phyloP scores from a whole-genome alignment of 2,329 filamentous ascomycete genomes.

The Boeremia exigua region DNA sequence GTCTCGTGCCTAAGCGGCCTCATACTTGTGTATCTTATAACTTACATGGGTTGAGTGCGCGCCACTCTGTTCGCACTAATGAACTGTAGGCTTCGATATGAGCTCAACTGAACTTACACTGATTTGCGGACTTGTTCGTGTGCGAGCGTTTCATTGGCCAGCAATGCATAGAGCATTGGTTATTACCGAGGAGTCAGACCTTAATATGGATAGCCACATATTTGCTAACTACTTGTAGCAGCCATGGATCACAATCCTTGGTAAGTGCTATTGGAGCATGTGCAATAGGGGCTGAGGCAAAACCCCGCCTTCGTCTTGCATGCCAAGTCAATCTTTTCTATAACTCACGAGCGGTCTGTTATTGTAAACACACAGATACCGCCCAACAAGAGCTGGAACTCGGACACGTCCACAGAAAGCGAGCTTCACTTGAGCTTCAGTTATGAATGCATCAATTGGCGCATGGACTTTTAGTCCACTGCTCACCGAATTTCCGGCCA shows the following conservation, averaged over 20 bases:
- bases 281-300: constrained; percentile 2
- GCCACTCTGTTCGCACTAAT: no score
- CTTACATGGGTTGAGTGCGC: no score
- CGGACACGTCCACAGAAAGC: no score
- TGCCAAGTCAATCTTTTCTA: not conserved
- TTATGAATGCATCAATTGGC: constrained; percentile 27
- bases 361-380: not conserved
- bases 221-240: not conserved
- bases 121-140: not conserved
- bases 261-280: not conserved
- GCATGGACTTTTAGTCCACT: constrained; percentile 40
- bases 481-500: constrained; percentile 29
- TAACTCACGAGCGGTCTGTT: not conserved
- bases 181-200: not conserved
- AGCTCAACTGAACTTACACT: not conserved
- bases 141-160: not conserved
- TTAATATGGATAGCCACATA: not conserved
- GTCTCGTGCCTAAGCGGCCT: no score
- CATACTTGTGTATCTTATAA: no score
- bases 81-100: not conserved
- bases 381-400: no score
- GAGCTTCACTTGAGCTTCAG: not conserved
- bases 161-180: not conserved
- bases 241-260: constrained; percentile 1
- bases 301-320: not conserved